Evolutionary conservation across 345 rosid genomes (phyloP).

Genomic region (Garcia nutans): DNA sequence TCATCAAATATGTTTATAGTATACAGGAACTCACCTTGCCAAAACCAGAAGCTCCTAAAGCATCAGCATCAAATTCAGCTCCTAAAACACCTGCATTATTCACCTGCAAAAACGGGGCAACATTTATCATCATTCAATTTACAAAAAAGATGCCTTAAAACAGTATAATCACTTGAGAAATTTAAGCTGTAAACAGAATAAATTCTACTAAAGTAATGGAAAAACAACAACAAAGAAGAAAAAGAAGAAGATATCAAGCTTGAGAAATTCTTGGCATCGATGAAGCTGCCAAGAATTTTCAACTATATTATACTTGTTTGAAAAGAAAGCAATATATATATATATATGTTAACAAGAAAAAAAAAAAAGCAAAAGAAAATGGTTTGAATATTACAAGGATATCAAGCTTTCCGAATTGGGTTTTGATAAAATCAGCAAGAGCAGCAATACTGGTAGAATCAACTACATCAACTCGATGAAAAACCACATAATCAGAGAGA

Average conservation of each 20-base stretch:
- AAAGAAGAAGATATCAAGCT: no score
- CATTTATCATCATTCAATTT: not conserved
- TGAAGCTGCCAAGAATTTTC: no score
- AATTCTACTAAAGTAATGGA: not conserved
- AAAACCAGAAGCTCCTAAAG: slow-evolving; percentile 17
- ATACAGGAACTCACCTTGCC: slow-evolving; percentile 23
- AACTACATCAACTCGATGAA: slow-evolving; percentile 17
- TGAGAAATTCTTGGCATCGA: no score
- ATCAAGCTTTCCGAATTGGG: slow-evolving; percentile 22
- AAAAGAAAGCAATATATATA: no score
- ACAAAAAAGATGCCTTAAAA: no score
- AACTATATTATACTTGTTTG: no score
- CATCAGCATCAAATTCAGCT: slow-evolving; percentile 18
- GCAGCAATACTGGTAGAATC: slow-evolving; percentile 10
- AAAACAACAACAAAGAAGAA: no score
- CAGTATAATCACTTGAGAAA: no score
- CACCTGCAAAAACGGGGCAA: slow-evolving; percentile 28
- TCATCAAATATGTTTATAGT: not conserved
- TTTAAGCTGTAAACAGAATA: not conserved
- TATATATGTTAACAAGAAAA: no score
- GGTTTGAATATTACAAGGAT: slow-evolving; percentile 4
- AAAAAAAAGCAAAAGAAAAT: not conserved
- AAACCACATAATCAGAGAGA: slow-evolving; percentile 10
- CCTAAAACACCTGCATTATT: slow-evolving; percentile 55
- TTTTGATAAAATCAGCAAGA: slow-evolving; percentile 5